Evolutionary conservation across 805 yeast genomes (phyloP).

Genomic region (Metschnikowia anglica): DNA sequence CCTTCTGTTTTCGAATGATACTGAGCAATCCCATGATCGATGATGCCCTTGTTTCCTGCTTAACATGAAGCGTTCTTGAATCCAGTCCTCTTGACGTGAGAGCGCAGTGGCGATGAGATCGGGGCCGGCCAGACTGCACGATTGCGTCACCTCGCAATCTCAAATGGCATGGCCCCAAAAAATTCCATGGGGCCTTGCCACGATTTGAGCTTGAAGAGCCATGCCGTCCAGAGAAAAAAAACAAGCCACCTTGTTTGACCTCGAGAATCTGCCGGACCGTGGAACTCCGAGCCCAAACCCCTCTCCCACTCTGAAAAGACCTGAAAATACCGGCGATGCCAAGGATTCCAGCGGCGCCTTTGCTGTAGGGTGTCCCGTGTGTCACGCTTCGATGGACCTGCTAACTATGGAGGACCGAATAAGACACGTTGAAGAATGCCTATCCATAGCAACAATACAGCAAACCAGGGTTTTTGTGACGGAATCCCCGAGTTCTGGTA

Average conservation of each 20-base stretch:
- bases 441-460: constrained; percentile 30
- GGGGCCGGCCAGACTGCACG: constrained; percentile 3
- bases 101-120: neutral
- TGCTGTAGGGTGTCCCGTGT: constrained; percentile 49
- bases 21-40: constrained; percentile 74
- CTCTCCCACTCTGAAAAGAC: too few species aligned
- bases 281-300: neutral
- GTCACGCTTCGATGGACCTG: constrained; percentile 39
- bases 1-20: constrained; percentile 77
- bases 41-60: neutral
- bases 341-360: too few species aligned
- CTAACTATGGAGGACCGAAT: constrained; percentile 45
- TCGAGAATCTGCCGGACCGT: neutral
- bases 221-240: constrained; percentile 5
- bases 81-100: neutral
- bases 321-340: neutral
- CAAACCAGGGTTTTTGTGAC: constrained; percentile 22
- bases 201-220: too few species aligned
- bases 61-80: neutral
- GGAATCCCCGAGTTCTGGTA: neutral
- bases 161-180: neutral
- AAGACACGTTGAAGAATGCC: constrained; percentile 57
- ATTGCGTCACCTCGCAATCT: constrained; percentile 10
- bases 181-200: neutral
- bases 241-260: neutral